Evolutionary conservation across 2,329 filamentous ascomycete species (phyloP), one percentile per base, ranked within the genome.

Genomic region (Ophiostoma sp.): DNA sequence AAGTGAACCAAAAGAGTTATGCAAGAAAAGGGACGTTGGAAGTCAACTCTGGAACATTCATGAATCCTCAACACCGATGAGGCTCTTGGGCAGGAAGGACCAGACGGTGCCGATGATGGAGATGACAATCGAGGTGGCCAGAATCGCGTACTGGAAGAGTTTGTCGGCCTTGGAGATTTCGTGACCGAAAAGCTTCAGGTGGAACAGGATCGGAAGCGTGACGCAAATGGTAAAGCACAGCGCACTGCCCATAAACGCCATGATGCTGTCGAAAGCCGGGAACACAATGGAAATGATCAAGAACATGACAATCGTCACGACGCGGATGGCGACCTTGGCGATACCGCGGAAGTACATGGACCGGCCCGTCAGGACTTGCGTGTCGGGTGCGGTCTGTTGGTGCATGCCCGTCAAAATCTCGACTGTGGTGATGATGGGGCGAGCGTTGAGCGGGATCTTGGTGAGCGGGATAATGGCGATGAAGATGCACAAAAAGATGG

Each of bases 141-240:
- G 90, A 77, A 97, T 82, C 19, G 84, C 80, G 86, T 90, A 95
- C 78, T 92, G 90, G 61, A 92, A 76, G 4, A 88, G 80, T 78
- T 88, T 90, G 82, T 97, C 93, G 28, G 80, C 80, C 0, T 81
- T 77, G 0, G 85, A 83, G 63, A 98, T 89, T 74, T 95, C 90
- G 69, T 89, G 87, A 64, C 90, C 90, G 80, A 97, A 98, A 0
- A 98, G 89, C 83, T 95, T 97, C 73, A 98, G 83, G 79, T 98
- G 94, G 80, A 99, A 98, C 4, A 91, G 88, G 42, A 97, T 84
- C 0, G 95, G 96, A 69, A 99, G 81, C 81, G 97, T 94, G 76
- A 98, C 91, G 82, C 95, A 98, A 76, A 98, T 97, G 22, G 93
- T 93, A 78, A 97, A 97, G 83, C 95, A 98, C 19, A 97, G 87